phyloP scores from a whole-genome alignment of 805 yeast species.

The Saccharomycopsis malanga region DNA sequence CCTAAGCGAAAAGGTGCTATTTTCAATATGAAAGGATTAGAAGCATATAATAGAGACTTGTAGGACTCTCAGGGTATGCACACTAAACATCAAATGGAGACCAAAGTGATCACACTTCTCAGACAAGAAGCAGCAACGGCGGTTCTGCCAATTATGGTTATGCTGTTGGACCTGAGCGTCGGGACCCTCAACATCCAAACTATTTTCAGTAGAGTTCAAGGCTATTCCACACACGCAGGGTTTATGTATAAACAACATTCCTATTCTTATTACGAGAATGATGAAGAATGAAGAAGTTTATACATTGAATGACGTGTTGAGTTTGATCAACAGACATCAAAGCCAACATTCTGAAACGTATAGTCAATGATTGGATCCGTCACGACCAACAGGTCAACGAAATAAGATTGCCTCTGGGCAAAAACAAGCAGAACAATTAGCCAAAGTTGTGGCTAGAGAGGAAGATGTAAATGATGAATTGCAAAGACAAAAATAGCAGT shows the following conservation, averaged over 20 bases:
- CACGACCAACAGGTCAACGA: neutral
- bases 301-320: constrained; percentile 20
- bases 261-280: constrained; percentile 1
- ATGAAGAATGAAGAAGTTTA: constrained; percentile 15
- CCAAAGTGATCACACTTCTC: neutral
- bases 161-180: neutral
- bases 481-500: constrained; percentile 3
- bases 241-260: neutral
- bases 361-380: neutral
- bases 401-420: constrained; percentile 5
- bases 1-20: too few relatives aligned
- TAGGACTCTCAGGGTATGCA: too few relatives aligned
- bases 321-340: constrained; percentile 17
- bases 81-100: too few relatives aligned
- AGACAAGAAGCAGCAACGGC: neutral
- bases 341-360: constrained; percentile 8
- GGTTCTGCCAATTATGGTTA: neutral
- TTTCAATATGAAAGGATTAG: too few relatives aligned
- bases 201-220: neutral
- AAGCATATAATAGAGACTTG: too few relatives aligned
- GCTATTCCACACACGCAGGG: neutral
- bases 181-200: neutral
- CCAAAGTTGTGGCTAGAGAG: constrained; percentile 17
- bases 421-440: constrained; percentile 18
- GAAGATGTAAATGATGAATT: constrained; percentile 8